A percentile compares a stretch with the other conserved stretches of the same genome.
Evolutionary conservation across 768 basidiomycete genomes (phyloP).

Genomic region (Serpula lacrymans): DNA sequence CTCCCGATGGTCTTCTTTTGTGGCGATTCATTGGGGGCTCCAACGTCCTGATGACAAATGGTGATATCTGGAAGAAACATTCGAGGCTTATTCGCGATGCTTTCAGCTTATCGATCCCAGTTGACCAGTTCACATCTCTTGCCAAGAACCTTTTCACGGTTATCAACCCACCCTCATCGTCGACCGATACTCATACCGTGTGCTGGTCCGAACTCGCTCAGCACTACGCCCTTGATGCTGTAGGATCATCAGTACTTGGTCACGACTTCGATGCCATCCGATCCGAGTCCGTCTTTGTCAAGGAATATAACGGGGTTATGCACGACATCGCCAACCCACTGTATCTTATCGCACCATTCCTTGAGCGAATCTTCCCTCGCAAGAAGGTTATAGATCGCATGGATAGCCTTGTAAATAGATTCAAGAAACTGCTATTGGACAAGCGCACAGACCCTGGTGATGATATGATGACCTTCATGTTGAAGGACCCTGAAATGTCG

Average conservation of each 20-base stretch:
- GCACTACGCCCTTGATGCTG: conserved; percentile 35
- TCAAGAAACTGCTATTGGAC: conserved; percentile 21
- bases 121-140: conserved; percentile 30
- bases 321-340: conserved; percentile 30
- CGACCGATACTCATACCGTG: conserved; percentile 19
- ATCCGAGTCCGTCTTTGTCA: conserved; percentile 31
- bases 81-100: conserved; percentile 33
- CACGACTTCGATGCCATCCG: conserved; percentile 35
- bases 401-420: conserved; percentile 26
- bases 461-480: conserved; percentile 34
- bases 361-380: conserved; percentile 28
- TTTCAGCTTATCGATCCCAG: conserved; percentile 30
- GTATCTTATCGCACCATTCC: conserved; percentile 29
- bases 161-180: conserved; percentile 19
- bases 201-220: conserved; percentile 23
- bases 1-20: conserved; percentile 31
- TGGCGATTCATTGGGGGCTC: conserved; percentile 33
- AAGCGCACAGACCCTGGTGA: conserved; percentile 30
- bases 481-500: conserved; percentile 30
- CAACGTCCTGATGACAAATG: conserved; percentile 37
- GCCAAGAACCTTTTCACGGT: conserved; percentile 27
- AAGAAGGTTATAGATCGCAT: conserved; percentile 25
- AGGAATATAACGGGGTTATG: conserved; percentile 36
- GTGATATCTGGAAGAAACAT: conserved; percentile 36
- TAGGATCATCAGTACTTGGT: conserved; percentile 34